Base-by-base conservation (phyloP, 2,329 filamentous ascomycete species). In the Ceratocystiopsis sp. region DNA sequence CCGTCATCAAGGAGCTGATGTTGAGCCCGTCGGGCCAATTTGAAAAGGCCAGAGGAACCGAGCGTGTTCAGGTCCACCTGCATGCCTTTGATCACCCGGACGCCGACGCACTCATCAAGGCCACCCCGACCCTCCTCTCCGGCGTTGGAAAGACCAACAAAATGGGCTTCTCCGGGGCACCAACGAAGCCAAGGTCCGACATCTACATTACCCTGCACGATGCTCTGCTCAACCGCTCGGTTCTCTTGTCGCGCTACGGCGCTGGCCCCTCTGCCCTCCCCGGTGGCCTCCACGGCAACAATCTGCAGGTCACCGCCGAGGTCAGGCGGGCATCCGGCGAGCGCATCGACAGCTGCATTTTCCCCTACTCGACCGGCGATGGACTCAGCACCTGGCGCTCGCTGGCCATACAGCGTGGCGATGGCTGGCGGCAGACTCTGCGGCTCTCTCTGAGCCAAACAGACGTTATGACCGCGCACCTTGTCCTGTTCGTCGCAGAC, bases 81-180 rank as follows among this genome's bases (percentile, higher is more conserved):
- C 81, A 80, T 51, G 71, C 82, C 2, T 95, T 95, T 57, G 71
- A 76, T 34, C 73, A 81, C 52, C 67, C 75, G 1, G 85, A 96
- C 53, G 77, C 85, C 1, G 85, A 93, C 50, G 67, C 64, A 0
- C 70, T 98, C 36, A 81, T 96, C 55, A 84, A 82, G 54, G 77
- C 80, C 40, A 94, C 85, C 3, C 91, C 91, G 0, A 96, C 89
- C 0, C 64, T 93, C 14, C 73, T 98, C 14, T 80, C 93, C 41
- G 79, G 81, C 42, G 74, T 96, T 46, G 70, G 71, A 45, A 81
- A 81, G 58, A 93, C 87, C 0, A 80, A 71, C 53, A 91, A 91
- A 57, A 87, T 96, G 59, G 91, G 87, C 2, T 96, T 98, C 57
- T 84, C 89, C 4, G 87, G 87, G 13, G 87, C 87, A 2, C 89